Base-by-base conservation (phyloP, 2,329 filamentous ascomycete species). In the Xylariomycetidae sp. region DNA sequence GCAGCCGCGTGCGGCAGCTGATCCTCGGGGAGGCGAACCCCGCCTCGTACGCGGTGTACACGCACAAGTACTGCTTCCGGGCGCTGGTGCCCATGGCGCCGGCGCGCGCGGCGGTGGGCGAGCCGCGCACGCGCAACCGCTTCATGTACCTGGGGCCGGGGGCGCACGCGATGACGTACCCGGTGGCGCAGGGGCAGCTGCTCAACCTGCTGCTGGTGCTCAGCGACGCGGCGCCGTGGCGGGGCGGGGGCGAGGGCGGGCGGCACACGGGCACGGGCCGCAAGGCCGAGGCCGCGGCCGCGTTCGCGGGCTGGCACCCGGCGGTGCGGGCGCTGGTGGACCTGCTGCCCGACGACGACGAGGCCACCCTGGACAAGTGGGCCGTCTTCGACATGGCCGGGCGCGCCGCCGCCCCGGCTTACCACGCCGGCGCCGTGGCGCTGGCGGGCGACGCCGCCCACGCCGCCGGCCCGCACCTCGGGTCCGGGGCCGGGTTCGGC, bases 141-240 rank as follows among this genome's bases (percentile, higher is more conserved):
- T 68, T 71, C 49, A 72, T 79, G 64, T 74, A 73, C 50, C 64
- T 73, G 34, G 78, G 76, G 0, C 69, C 68, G 0, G 56, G 63
- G 32, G 74, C 70, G 0, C 79, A 83, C 49, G 46, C 74, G 6
- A 61, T 82, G 16, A 77, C 70, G 0, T 82, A 81, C 47, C 74
- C 79, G 0, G 74, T 82, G 8, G 69, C 71, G 5, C 60, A 65
- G n/a, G 69, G 68, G 8, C 60, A 63, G 7, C 63, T 69, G 3
- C 68, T 82, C 56, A 82, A 82, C 48, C 63, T 73, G 2, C 64
- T 75, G 1, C 69, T 73, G 29, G 60, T 65, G 10, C 54, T 63
- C 23, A 56, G 61, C 1, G 57, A 68, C 20, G 43, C 58, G 1
- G 35, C 47, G 1, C 44, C 56, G 4, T 72, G 67, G 67, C 25